phyloP scores from a whole-genome alignment of 306 rosid species.

The Quercus variabilis region DNA sequence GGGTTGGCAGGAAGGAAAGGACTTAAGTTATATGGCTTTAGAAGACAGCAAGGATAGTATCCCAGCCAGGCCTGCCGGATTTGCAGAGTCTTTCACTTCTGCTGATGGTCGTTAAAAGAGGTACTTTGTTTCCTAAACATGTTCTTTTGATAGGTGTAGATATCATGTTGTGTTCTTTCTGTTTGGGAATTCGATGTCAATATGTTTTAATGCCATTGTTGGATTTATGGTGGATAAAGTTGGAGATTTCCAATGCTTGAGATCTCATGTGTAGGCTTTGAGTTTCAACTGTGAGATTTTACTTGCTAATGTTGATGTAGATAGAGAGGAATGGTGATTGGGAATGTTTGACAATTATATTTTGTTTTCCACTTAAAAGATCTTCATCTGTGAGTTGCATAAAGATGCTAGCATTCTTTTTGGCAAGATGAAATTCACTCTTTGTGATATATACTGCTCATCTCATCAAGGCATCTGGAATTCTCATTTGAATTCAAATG shows the following conservation, averaged over 20 bases:
- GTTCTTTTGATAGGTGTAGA: slow-evolving; percentile 47
- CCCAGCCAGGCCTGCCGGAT: slow-evolving; percentile 92
- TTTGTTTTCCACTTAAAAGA: slow-evolving; percentile 16
- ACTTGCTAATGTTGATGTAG: slow-evolving; percentile 41
- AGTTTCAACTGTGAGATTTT: slow-evolving; percentile 28
- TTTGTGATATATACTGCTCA: background rate
- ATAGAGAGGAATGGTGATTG: slow-evolving; percentile 41
- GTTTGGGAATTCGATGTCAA: slow-evolving; percentile 32
- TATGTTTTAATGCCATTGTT: slow-evolving; percentile 14
- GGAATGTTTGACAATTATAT: slow-evolving; percentile 29
- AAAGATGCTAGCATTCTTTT: background rate
- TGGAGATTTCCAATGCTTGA: slow-evolving; percentile 44
- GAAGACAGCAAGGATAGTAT: slow-evolving; percentile 94
- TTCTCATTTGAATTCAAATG: background rate
- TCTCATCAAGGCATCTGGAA: background rate
- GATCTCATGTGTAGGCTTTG: slow-evolving; percentile 38
- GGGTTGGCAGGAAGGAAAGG: slow-evolving; percentile 97
- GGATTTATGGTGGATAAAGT: slow-evolving; percentile 26
- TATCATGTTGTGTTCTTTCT: slow-evolving; percentile 36
- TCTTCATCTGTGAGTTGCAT: background rate
- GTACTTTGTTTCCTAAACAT: slow-evolving; percentile 15
- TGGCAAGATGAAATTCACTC: background rate
- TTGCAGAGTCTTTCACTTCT: slow-evolving; percentile 94
- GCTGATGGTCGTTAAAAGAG: slow-evolving; percentile 83
- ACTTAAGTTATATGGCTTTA: slow-evolving; percentile 55